A percentile compares a stretch with the other conserved stretches of the same genome.
phyloP scores from a whole-genome alignment of 257 asterid species.

The Osmanthus fragrans region DNA sequence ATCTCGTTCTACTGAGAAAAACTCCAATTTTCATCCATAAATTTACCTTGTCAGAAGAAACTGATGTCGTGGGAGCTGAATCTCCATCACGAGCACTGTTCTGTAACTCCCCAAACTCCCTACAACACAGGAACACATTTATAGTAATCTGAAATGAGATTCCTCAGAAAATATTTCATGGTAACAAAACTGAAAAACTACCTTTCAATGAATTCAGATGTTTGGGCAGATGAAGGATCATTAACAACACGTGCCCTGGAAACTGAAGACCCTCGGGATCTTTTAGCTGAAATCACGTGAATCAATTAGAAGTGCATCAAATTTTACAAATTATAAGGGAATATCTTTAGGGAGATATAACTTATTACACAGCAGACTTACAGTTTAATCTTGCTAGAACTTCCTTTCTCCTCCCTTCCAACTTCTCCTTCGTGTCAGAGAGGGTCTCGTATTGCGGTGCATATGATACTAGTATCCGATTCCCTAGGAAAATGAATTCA shows the following conservation, averaged over 20 bases:
- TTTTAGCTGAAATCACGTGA: conserved; percentile 46
- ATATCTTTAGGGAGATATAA: conserved; percentile 5
- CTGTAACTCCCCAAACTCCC: conserved; percentile 31
- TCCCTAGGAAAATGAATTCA: conserved; percentile 72
- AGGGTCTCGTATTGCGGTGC: conserved; percentile 74
- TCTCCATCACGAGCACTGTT: conserved; percentile 19
- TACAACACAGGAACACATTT: conserved; percentile 16
- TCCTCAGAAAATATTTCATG: background rate
- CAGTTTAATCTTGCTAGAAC: conserved; percentile 70
- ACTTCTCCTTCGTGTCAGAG: conserved; percentile 70
- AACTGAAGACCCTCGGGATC: conserved; percentile 42
- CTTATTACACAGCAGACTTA: conserved; percentile 36
- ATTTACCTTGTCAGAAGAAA: conserved; percentile 60
- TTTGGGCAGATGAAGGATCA: conserved; percentile 8
- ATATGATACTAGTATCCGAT: conserved; percentile 64
- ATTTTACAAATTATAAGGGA: background rate
- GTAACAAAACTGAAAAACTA: conserved; percentile 15
- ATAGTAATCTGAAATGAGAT: conserved; percentile 5
- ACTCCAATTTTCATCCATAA: background rate
- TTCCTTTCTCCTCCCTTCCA: conserved; percentile 79
- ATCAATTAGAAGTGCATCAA: background rate
- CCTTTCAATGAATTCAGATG: conserved; percentile 41
- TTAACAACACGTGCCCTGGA: conserved; percentile 2
- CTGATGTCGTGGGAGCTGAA: conserved; percentile 31
- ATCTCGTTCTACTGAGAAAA: background rate